Conservation (phyloP, 208 protist species). For the Angomonas ambiguus region DNA sequence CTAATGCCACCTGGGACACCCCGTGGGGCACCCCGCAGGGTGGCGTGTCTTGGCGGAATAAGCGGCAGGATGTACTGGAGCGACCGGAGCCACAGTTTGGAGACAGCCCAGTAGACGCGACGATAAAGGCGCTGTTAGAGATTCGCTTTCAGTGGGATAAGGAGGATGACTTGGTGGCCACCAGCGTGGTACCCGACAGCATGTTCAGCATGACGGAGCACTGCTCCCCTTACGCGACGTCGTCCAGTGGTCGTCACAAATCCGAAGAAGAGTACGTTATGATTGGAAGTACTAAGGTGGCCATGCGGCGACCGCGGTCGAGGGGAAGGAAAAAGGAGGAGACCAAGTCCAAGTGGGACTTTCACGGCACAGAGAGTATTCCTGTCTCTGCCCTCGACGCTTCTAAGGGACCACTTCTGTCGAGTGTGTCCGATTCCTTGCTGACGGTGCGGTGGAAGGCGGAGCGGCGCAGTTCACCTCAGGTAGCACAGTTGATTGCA, state of each 20-base stretch:
- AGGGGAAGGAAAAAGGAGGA: conserved; percentile 9
- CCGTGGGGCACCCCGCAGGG: conserved; percentile 42
- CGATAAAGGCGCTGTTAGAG: conserved; percentile 57
- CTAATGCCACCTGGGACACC: conserved; percentile 35
- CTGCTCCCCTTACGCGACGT: conserved; percentile 45
- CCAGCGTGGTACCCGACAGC: conserved; percentile 51
- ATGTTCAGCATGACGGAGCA: conserved; percentile 48
- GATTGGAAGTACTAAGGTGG: conserved; percentile 14
- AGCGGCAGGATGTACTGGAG: conserved; percentile 74
- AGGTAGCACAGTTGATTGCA: conserved; percentile 47
- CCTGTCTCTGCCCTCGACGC: conserved; percentile 68
- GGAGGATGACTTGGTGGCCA: conserved; percentile 61
- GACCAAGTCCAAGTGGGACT: conserved; percentile 44
- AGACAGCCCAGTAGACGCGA: conserved; percentile 50
- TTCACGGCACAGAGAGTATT: conserved; percentile 69
- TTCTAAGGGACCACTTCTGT: conserved; percentile 67
- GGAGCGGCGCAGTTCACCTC: conserved; percentile 46
- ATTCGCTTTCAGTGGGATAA: conserved; percentile 82
- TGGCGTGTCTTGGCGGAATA: conserved; percentile 26
- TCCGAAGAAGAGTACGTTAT: conserved; percentile 11
- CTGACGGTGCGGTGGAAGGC: conserved; percentile 76
- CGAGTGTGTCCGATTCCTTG: conserved; percentile 28
- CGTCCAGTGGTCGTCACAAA: not conserved
- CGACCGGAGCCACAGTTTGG: conserved; percentile 42
- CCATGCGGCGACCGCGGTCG: conserved; percentile 7